These are phyloP conservation scores for Mycogone perniciosa DNA, from an alignment of 2,329 filamentous ascomycete species.

Conservation along the genomic window DNA sequence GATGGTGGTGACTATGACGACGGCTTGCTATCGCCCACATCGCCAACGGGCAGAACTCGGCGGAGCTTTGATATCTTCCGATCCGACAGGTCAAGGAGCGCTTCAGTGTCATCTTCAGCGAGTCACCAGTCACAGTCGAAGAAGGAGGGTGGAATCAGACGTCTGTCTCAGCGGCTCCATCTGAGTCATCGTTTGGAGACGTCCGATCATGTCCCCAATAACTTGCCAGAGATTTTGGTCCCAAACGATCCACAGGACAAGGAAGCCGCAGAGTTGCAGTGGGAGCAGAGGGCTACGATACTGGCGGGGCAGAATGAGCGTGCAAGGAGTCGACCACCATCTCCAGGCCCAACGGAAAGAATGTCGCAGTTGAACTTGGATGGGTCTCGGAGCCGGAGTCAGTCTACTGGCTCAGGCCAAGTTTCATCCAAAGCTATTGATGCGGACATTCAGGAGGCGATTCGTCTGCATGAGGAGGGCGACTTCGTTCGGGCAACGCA, in stretches of 20 bases:
- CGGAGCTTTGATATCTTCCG: conserved; percentile 42
- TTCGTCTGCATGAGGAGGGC: conserved; percentile 81
- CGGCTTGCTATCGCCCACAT: conserved; percentile 24
- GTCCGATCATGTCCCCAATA: conserved; percentile 68
- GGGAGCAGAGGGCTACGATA: conserved; percentile 92
- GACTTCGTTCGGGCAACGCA: conserved; percentile 72
- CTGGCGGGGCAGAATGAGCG: conserved; percentile 60
- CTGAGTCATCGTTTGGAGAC: conserved; percentile 52
- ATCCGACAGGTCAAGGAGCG: conserved; percentile 41
- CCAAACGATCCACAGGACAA: conserved; percentile 39
- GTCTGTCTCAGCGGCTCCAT: conserved; percentile 66
- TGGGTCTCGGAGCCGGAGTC: conserved; percentile 13
- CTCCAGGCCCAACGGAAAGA: conserved; percentile 27
- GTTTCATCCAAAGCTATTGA: conserved; percentile 50
- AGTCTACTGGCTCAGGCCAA: conserved; percentile 16
- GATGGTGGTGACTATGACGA: conserved; percentile 24
- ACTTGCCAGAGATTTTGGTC: conserved; percentile 68
- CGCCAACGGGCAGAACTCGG: conserved; percentile 28
- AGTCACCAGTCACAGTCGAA: conserved; percentile 30
- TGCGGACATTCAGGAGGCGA: conserved; percentile 87
- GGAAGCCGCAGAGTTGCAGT: conserved; percentile 58
- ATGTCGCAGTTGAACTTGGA: conserved; percentile 23
- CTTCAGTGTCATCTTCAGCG: conserved; percentile 38
- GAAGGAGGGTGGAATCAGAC: conserved; percentile 30
- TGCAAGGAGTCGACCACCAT: conserved; percentile 37